Percentiles rank a stretch among this genome's conserved stretches.
Conservation (phyloP, 139 green algal species). For the Picochlorum sp. region DNA sequence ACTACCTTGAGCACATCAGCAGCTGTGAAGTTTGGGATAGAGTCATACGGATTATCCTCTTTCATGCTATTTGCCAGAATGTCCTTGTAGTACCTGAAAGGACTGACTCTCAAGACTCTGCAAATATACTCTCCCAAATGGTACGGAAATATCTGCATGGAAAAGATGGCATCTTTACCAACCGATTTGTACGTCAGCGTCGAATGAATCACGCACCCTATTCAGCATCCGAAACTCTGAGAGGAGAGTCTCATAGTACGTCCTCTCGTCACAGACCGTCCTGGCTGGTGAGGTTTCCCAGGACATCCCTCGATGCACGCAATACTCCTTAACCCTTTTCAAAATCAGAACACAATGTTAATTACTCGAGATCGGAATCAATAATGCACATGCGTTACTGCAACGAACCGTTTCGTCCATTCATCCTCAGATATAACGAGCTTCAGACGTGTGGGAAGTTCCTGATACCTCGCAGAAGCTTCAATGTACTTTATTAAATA, state of each 20-base stretch:
- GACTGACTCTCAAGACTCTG: conserved; percentile 71
- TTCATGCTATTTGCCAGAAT: conserved; percentile 67
- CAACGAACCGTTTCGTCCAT: conserved; percentile 33
- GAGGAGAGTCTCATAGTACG: conserved; percentile 90
- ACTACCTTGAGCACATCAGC: conserved; percentile 72
- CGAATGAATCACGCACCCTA: conserved; percentile 36
- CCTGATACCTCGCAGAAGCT: conserved; percentile 48
- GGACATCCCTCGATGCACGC: conserved; percentile 58
- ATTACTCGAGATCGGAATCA: no score
- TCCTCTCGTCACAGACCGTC: conserved; percentile 55
- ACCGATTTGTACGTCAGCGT: neutral
- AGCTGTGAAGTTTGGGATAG: conserved; percentile 90
- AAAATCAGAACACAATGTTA: neutral
- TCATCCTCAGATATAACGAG: conserved; percentile 32
- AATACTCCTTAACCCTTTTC: conserved; percentile 72
- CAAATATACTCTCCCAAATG: conserved; percentile 78
- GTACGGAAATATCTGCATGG: conserved; percentile 69
- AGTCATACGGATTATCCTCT: conserved; percentile 82
- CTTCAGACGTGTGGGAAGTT: conserved; percentile 51
- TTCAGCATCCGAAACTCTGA: conserved; percentile 49
- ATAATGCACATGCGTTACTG: neutral
- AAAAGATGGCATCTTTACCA: conserved; percentile 36
- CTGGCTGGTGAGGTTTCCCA: conserved; percentile 59
- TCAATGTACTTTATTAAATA: conserved; percentile 51
- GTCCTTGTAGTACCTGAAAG: conserved; percentile 84